Conservation (phyloP, 202 grass and related monocot genomes). For the Cymbopogon flexuosus region DNA sequence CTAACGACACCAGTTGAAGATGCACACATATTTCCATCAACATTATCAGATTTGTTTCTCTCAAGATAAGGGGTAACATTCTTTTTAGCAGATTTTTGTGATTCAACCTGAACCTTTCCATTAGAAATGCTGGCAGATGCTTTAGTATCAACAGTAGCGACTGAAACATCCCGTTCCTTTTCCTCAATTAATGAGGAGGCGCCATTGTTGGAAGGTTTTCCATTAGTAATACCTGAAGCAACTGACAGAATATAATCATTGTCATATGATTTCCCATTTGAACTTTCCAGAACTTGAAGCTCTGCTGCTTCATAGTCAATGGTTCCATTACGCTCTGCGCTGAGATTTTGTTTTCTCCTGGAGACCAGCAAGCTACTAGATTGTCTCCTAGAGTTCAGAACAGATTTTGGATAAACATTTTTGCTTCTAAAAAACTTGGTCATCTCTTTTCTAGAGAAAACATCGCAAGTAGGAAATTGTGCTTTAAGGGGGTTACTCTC, state of each 20-base stretch:
- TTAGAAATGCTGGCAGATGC: conserved; percentile 31
- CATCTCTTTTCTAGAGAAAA: conserved; percentile 92
- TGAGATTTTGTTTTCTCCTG: conserved; percentile 43
- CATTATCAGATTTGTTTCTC: conserved; percentile 34
- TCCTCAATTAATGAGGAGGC: conserved; percentile 38
- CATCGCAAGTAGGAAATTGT: conserved; percentile 78
- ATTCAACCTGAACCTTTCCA: conserved; percentile 34
- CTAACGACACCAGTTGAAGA: conserved; percentile 83
- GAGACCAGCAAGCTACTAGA: conserved; percentile 30
- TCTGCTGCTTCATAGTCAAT: conserved; percentile 43
- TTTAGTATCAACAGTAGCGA: conserved; percentile 40
- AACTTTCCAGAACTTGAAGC: conserved; percentile 36
- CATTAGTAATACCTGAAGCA: conserved; percentile 47
- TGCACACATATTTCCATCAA: conserved; percentile 75
- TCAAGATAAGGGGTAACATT: conserved; percentile 39
- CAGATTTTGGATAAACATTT: conserved; percentile 69
- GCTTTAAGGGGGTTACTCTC: conserved; percentile 62
- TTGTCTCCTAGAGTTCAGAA: conserved; percentile 47
- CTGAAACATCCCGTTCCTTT: conserved; percentile 28
- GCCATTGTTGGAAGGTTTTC: conserved; percentile 46
- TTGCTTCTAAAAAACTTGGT: conserved; percentile 73
- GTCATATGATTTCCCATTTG: conserved; percentile 38
- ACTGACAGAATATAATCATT: conserved; percentile 54
- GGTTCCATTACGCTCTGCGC: conserved; percentile 28
- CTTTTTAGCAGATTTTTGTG: conserved; percentile 40